Evolutionary conservation across 2,329 filamentous ascomycete species (phyloP).

Genomic region (Fusarium pininemorale): DNA sequence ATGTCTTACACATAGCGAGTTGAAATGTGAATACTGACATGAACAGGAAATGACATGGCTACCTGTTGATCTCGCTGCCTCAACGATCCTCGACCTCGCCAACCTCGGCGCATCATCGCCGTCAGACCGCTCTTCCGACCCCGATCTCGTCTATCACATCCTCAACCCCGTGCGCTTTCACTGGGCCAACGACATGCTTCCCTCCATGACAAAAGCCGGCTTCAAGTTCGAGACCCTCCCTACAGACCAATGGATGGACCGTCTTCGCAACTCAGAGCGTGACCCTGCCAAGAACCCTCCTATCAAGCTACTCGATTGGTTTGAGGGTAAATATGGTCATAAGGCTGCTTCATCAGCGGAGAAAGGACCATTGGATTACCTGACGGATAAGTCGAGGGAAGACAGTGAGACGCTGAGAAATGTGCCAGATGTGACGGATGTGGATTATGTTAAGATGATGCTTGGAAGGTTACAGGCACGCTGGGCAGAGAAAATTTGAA

Average conservation of each 20-base stretch:
- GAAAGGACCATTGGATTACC: slow-evolving; percentile 15
- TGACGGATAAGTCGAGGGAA: slow-evolving; percentile 26
- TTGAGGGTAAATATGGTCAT: slow-evolving; percentile 45
- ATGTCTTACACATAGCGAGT: accelerated
- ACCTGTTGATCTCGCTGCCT: slow-evolving; percentile 29
- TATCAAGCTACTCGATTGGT: slow-evolving; percentile 64
- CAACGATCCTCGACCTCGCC: slow-evolving; percentile 25
- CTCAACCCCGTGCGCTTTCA: slow-evolving; percentile 48
- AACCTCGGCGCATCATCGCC: not conserved
- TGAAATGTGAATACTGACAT: not conserved
- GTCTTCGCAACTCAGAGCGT: slow-evolving; percentile 54
- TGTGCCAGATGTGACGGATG: slow-evolving; percentile 28
- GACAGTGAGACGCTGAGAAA: slow-evolving; percentile 29
- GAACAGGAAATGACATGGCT: slow-evolving; percentile 36
- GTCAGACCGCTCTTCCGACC: not conserved
- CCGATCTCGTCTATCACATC: slow-evolving; percentile 34
- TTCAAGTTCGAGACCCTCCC: slow-evolving; percentile 57
- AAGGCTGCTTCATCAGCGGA: slow-evolving; percentile 23
- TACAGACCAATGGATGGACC: slow-evolving; percentile 54
- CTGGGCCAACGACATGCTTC: slow-evolving; percentile 61
- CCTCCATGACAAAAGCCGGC: slow-evolving; percentile 54
- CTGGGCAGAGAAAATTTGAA: not conserved
- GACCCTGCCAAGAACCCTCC: slow-evolving; percentile 59
- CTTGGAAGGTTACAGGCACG: slow-evolving; percentile 3
- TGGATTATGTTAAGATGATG: slow-evolving; percentile 25